Evolutionary conservation across 2,329 filamentous ascomycete species (phyloP), one percentile per base, ranked within the genome.

Genomic region (Teratosphaeria gauchensis): DNA sequence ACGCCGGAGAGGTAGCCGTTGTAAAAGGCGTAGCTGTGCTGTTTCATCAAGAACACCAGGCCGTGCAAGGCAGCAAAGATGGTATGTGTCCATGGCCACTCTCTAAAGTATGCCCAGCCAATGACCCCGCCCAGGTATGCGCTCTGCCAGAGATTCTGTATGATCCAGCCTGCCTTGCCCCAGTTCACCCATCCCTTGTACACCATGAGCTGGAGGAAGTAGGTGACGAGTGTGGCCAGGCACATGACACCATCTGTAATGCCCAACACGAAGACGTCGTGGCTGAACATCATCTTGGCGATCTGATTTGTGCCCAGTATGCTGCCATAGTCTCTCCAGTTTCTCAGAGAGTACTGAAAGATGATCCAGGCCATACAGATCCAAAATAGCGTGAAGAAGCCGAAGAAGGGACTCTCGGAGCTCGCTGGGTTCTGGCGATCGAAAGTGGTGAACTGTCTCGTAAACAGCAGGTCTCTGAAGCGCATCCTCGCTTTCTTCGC

Each of bases 1-100:
- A 90, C 55, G 86, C 74, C 73, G 2, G 71, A 72, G 0, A 73
- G 65, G 62, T 91, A 82, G 6, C 89, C 88, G 65, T 91, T 92
- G 72, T 90, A 91, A 64, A 89, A 90, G 4, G 86, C 81, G 67
- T 89, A 91, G 19, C 85, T 87, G 69, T 91, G 89, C 72, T 90
- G 87, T 75, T 92, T 92, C 89, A 92, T 92, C 28, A 92, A 70
- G 79, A 91, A 87, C 2, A 88, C 83, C 58, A 92, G 75, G 14
- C 84, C 84, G 68, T 92, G 88, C 19, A 92, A 75, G 9, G 89
- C 84, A 55, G 89, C 88, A 71, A 88, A 90, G 19, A 90, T 85
- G 1, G 87, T 89, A 67, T 90, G 88, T 14, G 88, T 89, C 89
- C 89, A 92, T 1, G 88, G 86, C 89, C 88, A 92, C 55, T 90